phyloP scores from a whole-genome alignment of 768 basidiomycete species.

The Trametes meyenii region DNA sequence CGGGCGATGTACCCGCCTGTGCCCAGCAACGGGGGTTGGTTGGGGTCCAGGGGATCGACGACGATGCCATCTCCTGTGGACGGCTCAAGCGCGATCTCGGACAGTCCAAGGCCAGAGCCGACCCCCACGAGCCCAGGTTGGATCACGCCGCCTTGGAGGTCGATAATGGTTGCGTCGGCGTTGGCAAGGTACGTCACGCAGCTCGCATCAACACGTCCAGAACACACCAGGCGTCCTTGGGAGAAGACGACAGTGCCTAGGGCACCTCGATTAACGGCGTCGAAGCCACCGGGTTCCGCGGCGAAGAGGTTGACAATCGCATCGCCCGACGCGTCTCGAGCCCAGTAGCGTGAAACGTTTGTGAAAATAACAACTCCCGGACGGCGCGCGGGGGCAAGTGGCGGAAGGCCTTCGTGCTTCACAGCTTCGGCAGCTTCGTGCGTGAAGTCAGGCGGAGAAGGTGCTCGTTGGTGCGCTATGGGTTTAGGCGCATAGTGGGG shows the following conservation, averaged over 20 bases:
- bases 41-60: slow-evolving; percentile 46
- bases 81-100: slow-evolving; percentile 60
- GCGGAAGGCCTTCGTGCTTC: slow-evolving; percentile 69
- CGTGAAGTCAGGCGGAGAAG: slow-evolving; percentile 59
- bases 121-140: slow-evolving; percentile 65
- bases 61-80: slow-evolving; percentile 66
- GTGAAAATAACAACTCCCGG: slow-evolving; percentile 51
- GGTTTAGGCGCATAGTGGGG: slow-evolving; percentile 49
- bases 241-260: slow-evolving; percentile 48
- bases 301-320: slow-evolving; percentile 20
- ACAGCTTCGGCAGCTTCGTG: slow-evolving; percentile 60
- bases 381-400: slow-evolving; percentile 47
- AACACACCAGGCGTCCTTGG: slow-evolving; percentile 57
- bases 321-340: slow-evolving; percentile 12
- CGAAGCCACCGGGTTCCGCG: neutral
- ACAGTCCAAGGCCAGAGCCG: slow-evolving; percentile 63
- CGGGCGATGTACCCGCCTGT: slow-evolving; percentile 50
- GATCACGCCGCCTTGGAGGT: slow-evolving; percentile 68
- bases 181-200: slow-evolving; percentile 16
- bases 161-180: slow-evolving; percentile 36
- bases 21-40: slow-evolving; percentile 45
- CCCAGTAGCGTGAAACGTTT: slow-evolving; percentile 50
- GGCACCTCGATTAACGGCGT: neutral
- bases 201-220: slow-evolving; percentile 32
- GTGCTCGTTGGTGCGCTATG: slow-evolving; percentile 49